Evolutionary conservation across 2,329 filamentous ascomycete genomes (phyloP), one percentile per base, ranked within the genome.

Genomic region (Fusarium sp.): DNA sequence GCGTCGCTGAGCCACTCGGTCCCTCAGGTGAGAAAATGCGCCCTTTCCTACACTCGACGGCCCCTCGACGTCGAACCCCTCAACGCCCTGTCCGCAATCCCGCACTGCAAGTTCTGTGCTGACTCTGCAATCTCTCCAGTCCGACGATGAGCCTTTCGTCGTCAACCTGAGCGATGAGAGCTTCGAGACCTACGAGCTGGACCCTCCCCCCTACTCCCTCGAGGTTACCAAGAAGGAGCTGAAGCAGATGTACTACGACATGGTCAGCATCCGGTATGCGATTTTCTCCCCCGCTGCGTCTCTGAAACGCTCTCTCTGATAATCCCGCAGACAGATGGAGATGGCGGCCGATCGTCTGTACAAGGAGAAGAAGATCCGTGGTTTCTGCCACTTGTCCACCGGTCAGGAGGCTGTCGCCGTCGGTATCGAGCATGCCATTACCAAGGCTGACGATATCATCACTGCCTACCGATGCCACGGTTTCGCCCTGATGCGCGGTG

Each of bases 321-420:
- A 80, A 80, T 78, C 75, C 61, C 77, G 71, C 79, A 98, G 95
- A 87, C 97, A 97, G 85, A 98, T 99, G 97, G 97, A 99, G 88
- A 98, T 99, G 96, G 95, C 96, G 78, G 95, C 97, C 87, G 97
- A 99, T 84, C 92, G 96, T 84, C 89, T 99, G 82, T 99, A 99
- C 94, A 99, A 99, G 90, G 97, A 98, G 90, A 99, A 99, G 93
- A 98, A 99, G 91, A 98, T 99, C 81, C 94, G 97, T 81, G 97
- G 97, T 88, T 99, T 99, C 93, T 99, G 97, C 88, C 97, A 99
- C 88, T 87, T 99, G 86, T 98, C 97, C 69, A 97, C 94, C 69
- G 97, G 97, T 74, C 97, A 99, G 87, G 97, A 99, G 90, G 97
- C 97, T 76, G 97, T 99, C 77, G 95, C 97, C 69, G 92, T 95